Base-by-base conservation (phyloP, 371 early-diverging fungal species). In the Paraphysoderma sedebokerense region DNA sequence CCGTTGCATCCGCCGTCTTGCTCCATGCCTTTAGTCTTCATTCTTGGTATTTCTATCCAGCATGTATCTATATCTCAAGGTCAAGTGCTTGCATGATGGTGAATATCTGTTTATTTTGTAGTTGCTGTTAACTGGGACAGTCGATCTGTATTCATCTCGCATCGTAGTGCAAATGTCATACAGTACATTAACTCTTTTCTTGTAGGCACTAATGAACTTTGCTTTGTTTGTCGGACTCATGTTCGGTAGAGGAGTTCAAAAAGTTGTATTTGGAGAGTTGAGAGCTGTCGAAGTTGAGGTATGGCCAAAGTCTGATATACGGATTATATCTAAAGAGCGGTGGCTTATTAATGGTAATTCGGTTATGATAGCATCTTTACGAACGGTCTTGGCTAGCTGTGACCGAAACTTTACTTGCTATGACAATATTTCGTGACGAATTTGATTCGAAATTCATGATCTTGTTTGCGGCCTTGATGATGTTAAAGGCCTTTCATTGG, bases 401-500 rank as follows among this genome's bases (percentile, higher is more conserved):
- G 31, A 88, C 90, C 28, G 97, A 96, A 59, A 89, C 89, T 2
- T 86, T 86, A 52, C 60, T 96, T 27, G 95, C 92, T 20, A 84
- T 93, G 82, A 92, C 93, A 7, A 81, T 92, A 41, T 89, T 96
- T 67, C 74, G 87, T 35, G 89, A 90, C 60, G 89, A 89, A 55
- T 92, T 93, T 55, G 83, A 91, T 52, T 63, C 85, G 9, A 81
- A 67, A 17, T 91, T 87, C 54, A 70, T 90, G 13, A 62, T 79
- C 38, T 67, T 84, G 31, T 86, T 96, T 61, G 81, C 77, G 1
- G 59, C 83, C 2, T 64, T 96, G 20, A 66, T 92, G 11, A 79
- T 92, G 53, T 60, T 87, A 37, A 92, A 93, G 59, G 80, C 86
- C 45, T 92, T 93, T 59, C 97, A 96, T 59, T 96, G 97, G 97